Evolutionary conservation across 441 rosid species (phyloP), one percentile per base, ranked within the genome.

Genomic region (Corymbia citriodora): DNA sequence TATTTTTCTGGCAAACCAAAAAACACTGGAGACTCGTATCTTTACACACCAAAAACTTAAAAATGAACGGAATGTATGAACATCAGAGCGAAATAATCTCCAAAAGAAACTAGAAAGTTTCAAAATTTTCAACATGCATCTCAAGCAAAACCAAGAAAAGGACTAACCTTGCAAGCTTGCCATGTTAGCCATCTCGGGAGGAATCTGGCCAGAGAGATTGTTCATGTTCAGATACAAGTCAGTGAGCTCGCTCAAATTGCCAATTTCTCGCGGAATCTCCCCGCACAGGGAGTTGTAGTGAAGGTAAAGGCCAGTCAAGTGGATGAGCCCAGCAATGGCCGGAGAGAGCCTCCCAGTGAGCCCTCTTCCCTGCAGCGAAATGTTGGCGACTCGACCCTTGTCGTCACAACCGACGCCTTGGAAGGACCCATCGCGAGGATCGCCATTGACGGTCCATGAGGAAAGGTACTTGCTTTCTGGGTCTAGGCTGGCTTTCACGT

Each of bases 201-300:
- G 99, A 65, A 98, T 96, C 79, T 93, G 92, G 9, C 99, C 99
- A 19, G 99, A 96, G 88, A 97, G 94, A 91, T 96, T 95, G 91
- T 98, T 98, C 89, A 97, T 95, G 92, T 97, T 97, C 91, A 98
- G 94, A 89, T 98, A 98, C 92, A 98, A 92, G 91, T 98, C 99
- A 90, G 89, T 94, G 23, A 98, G 96, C 92, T 92, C 93, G 27
- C 95, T 95, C 95, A 97, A 92, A 92, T 93, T 92, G 25, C 95
- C 95, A 31, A 98, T 88, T 89, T 97, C 99, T 89, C 53, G 92
- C 2, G 99, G 99, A 54, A 98, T 94, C 88, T 93, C 94, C 25
- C 99, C 99, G 40, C 90, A 88, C 90, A 97, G 91, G 55, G 99
- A 94, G 91, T 98, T 98, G 92, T 95, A 97, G 91, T 98, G 99